Conservation (phyloP, 768 basidiomycete genomes). For the Tulasnella sp. region DNA sequence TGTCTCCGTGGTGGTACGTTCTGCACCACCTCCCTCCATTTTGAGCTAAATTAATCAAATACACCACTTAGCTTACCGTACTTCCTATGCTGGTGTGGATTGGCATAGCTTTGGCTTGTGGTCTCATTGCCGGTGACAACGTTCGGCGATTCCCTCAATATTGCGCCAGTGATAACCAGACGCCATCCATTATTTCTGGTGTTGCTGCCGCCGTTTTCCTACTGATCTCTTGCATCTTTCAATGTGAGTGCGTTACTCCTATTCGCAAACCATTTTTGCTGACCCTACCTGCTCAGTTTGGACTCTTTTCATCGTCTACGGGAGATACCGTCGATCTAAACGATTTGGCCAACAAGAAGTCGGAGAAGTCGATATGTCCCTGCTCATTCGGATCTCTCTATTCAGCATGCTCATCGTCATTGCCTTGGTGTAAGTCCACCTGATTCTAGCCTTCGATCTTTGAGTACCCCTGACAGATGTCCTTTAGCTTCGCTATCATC, state of each 20-base stretch:
- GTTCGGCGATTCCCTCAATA: neutral
- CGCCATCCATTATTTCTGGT: neutral
- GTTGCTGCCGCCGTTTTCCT: neutral
- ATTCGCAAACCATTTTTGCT: neutral
- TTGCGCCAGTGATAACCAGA: slow-evolving; percentile 3
- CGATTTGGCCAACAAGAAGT: slow-evolving; percentile 3
- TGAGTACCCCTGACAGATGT: neutral
- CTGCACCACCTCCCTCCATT: neutral
- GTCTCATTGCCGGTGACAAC: neutral
- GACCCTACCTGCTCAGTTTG: neutral
- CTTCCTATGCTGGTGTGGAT: neutral
- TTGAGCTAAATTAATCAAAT: neutral
- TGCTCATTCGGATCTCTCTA: neutral
- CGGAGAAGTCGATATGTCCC: neutral
- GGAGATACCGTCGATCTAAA: neutral
- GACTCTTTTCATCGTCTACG: slow-evolving; percentile 8
- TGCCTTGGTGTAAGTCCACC: slow-evolving; percentile 1
- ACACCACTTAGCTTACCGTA: neutral
- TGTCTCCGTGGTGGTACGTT: neutral
- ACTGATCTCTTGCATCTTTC: neutral
- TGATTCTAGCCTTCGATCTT: neutral
- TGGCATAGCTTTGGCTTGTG: neutral
- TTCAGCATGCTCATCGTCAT: neutral
- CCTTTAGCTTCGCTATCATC: neutral
- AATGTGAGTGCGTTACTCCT: neutral